phyloP scores from a whole-genome alignment of 192 early-diverging fungal species.

The Coemansia sp. region DNA sequence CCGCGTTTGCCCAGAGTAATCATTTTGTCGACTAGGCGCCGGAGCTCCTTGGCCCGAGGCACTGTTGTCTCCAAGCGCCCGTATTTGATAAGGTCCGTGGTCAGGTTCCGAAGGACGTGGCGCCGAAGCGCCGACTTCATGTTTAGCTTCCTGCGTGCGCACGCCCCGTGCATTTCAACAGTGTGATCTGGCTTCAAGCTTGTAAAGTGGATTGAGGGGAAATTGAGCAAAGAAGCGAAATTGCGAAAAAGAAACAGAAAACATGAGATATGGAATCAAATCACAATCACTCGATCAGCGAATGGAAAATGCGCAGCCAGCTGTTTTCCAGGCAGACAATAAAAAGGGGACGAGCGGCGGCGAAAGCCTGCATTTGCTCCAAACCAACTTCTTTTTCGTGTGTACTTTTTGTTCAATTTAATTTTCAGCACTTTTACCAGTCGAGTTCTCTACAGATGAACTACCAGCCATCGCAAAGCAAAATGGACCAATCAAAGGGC shows the following conservation, averaged over 20 bases:
- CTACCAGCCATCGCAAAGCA: slow-evolving; percentile 5
- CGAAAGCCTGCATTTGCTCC: neutral
- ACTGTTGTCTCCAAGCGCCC: slow-evolving; percentile 93
- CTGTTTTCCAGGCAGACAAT: neutral
- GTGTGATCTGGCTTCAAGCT: neutral
- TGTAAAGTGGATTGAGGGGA: neutral
- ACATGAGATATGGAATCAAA: neutral
- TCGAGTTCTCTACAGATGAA: neutral
- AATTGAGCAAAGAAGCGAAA: neutral
- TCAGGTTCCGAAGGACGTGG: slow-evolving; percentile 80
- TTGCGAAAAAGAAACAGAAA: neutral
- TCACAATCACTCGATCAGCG: neutral
- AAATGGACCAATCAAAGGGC: neutral
- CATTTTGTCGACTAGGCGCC: slow-evolving; percentile 84
- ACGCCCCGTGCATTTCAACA: slow-evolving; percentile 37
- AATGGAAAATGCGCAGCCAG: neutral
- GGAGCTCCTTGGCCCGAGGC: slow-evolving; percentile 88
- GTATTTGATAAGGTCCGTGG: slow-evolving; percentile 78
- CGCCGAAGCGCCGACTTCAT: slow-evolving; percentile 61
- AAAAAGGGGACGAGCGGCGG: neutral
- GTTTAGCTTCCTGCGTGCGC: slow-evolving; percentile 45
- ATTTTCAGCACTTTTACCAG: neutral
- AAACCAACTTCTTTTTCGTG: neutral
- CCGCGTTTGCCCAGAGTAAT: slow-evolving; percentile 82
- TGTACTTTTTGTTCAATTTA: neutral